Base-by-base conservation (phyloP, 2,329 filamentous ascomycete genomes). In the Aspergillus sp. region DNA sequence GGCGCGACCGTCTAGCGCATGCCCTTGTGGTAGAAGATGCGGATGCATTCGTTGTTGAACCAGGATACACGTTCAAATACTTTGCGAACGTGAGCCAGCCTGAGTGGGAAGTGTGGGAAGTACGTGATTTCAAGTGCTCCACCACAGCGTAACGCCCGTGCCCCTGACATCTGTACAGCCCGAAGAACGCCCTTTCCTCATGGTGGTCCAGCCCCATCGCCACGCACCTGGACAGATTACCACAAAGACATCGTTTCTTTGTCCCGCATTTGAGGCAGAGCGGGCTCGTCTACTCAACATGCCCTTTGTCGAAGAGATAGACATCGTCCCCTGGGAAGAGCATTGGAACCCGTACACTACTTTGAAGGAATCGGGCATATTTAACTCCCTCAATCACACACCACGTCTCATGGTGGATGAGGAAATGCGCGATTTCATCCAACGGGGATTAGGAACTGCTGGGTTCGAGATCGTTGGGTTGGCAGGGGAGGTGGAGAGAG, bases 51-150 rank as follows among this genome's bases (percentile, higher is more conserved):
- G 71, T 84, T 2, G 71, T 85, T 1, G 84, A 87, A 61, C 84
- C 84, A 1, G 83, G 83, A 2, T 86, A 84, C 60, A 84, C 82
- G 0, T 85, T 86, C 57, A 79, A 82, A 67, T 84, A 86, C 65
- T 86, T 84, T 60, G 82, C 76, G 44, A 86, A 86, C 60, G 74
- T 82, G 40, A 83, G 80, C 1, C 83, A 86, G 60, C 65, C 64
- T 0, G 79, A 85, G 54, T 86, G 83, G 83, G 82, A 86, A 56
- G 78, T 79, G 0, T 86, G 82, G 82, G 83, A 68, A 53, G 63
- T 66, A 48, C 35, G 58, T 16, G 22, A 30, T 36, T 4, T 19
- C 20, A 22, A 22, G n/a, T 22, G 6, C 6, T 22, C 20, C 4
- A 4, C 20, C 20, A 22, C 20, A 22, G 20, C 20, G 20, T 22